Evolutionary conservation across 352 stramenopile species (phyloP), one percentile per base, ranked within the genome.

Genomic region (Globisporangium okanoganense): DNA sequence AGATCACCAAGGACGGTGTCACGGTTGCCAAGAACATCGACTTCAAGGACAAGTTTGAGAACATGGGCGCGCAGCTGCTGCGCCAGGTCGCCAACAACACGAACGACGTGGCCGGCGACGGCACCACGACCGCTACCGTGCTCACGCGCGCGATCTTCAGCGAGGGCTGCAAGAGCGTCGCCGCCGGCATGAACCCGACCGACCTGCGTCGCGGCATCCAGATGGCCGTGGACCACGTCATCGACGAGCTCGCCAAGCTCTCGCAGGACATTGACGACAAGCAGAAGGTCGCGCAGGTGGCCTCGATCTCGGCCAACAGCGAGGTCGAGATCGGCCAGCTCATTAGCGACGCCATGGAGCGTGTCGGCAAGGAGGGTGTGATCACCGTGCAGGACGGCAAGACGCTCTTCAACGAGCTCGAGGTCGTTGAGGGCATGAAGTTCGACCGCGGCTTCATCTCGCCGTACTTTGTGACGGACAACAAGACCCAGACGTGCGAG

Each of bases 361-460:
- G 96, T 54, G 98, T 99, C 29, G 97, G 97, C 65, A 99, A 99
- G 78, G 97, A 99, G 66, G 98, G 98, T 59, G 96, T 98, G 29
- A 99, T 98, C 78, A 98, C 94, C 18, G 91, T 98, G 35, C 95
- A 99, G 84, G 98, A 99, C 78, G 97, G 97, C 64, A 99, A 99
- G 89, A 99, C 97, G 27, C 76, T 99, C 54, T 95, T 98, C 67
- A 99, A 99, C 85, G 97, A 99, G 81, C 84, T 99, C 27, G 97
- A 99, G 74, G 97, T 99, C 50, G 97, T 99, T 8, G 98, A 99
- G 71, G 98, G 98, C 64, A 99, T 99, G 97, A 98, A 98, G 75
- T 99, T 99, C 70, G 98, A 99, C 78, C 93, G 98, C 49, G 98
- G 98, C 49, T 99, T 95, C 85, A 99, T 99, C 77, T 99, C 95